Evolutionary conservation across 2,329 filamentous ascomycete genomes (phyloP).

Genomic region (Aureobasidium zeae): DNA sequence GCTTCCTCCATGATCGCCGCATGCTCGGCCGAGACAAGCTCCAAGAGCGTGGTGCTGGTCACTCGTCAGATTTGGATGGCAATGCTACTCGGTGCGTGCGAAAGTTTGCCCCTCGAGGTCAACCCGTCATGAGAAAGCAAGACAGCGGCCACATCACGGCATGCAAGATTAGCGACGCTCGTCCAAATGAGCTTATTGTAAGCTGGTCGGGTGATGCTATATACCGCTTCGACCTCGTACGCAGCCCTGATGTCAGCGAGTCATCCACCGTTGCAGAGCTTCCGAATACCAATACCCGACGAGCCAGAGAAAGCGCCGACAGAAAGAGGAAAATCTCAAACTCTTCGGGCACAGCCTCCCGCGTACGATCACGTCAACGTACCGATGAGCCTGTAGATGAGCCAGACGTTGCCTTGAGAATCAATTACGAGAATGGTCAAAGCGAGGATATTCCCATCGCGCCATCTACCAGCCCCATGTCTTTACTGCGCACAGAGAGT

Average conservation of each 20-base stretch:
- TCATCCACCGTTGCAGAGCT: background rate
- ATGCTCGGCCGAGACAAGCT: constrained; percentile 55
- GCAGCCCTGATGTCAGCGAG: constrained; percentile 47
- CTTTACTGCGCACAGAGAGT: constrained; percentile 31
- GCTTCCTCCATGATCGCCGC: constrained; percentile 58
- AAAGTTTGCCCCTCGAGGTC: constrained; percentile 55
- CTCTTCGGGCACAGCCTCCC: constrained; percentile 25
- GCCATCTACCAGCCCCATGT: constrained; percentile 22
- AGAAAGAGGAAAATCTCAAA: constrained; percentile 46
- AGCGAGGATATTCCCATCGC: constrained; percentile 48
- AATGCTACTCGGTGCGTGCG: constrained; percentile 57
- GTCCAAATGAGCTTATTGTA: constrained; percentile 58
- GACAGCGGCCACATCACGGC: constrained; percentile 59
- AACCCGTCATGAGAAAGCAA: constrained; percentile 42
- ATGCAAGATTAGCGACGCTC: constrained; percentile 60
- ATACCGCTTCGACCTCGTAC: constrained; percentile 52
- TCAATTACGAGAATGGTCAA: constrained; percentile 52
- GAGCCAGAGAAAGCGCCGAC: constrained; percentile 27
- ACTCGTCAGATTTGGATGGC: constrained; percentile 36
- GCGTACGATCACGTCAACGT: constrained; percentile 38
- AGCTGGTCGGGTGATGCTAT: constrained; percentile 61
- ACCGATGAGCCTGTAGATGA: constrained; percentile 30
- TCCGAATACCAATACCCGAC: constrained; percentile 1
- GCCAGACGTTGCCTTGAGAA: constrained; percentile 42
- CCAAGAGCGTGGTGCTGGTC: constrained; percentile 43